Conservation (phyloP, 2,329 filamentous ascomycete genomes). For the Arthrobotrys entomopaga region DNA sequence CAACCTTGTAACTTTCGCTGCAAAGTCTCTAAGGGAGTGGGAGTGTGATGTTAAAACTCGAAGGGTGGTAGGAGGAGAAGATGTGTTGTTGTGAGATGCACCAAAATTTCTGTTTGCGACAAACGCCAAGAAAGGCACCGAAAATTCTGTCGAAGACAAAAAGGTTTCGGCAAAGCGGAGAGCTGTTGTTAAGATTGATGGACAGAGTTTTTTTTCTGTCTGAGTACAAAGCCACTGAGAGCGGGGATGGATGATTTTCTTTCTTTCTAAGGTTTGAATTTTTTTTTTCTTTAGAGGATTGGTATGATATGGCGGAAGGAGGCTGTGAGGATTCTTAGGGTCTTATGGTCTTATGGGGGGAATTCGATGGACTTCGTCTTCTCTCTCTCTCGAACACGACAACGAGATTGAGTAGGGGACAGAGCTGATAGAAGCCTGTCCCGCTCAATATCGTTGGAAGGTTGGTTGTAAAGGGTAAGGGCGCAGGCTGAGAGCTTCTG, state of each 20-base stretch:
- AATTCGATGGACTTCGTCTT: slow-evolving; percentile 20
- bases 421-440: slow-evolving; percentile 43
- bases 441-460: slow-evolving; percentile 54
- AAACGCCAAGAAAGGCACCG: slow-evolving; percentile 42
- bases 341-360: slow-evolving; percentile 2
- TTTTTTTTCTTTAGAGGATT: not conserved
- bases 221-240: slow-evolving; percentile 14
- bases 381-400: slow-evolving; percentile 43
- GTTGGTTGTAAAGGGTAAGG: slow-evolving; percentile 52
- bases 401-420: slow-evolving; percentile 54
- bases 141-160: slow-evolving; percentile 51
- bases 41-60: slow-evolving; percentile 24
- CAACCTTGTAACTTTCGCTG: slow-evolving; percentile 25
- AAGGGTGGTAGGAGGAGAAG: not conserved
- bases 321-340: slow-evolving; percentile 4
- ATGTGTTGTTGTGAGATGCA: slow-evolving; percentile 44
- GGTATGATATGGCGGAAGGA: not conserved
- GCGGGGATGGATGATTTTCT: slow-evolving; percentile 2
- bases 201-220: slow-evolving; percentile 34
- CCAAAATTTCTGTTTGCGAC: slow-evolving; percentile 42
- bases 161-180: slow-evolving; percentile 4
- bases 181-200: slow-evolving; percentile 15
- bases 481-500: slow-evolving; percentile 55
- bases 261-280: slow-evolving; percentile 2
- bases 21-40: slow-evolving; percentile 7